Base-by-base conservation (phyloP, 2,329 filamentous ascomycete species). In the Erysiphe pulchra region DNA sequence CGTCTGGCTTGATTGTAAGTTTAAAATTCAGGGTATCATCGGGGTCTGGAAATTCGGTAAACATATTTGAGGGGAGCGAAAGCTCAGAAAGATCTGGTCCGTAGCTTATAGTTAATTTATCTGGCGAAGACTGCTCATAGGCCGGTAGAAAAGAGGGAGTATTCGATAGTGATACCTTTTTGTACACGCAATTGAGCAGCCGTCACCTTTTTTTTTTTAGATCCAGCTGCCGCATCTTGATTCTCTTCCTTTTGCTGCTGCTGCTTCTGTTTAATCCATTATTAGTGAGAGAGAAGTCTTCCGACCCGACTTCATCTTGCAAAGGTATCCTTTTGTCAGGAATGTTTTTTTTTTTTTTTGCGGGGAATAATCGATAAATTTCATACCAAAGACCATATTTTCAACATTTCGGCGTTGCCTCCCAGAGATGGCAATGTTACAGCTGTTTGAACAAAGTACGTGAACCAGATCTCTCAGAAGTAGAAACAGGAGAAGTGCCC, bases 141-240 rank as follows among this genome's bases (percentile, higher is more conserved):
- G 14, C 17, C 20, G 11, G 41, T n/a, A 31, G 39, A 42, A 7
- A 4, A 42, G 28, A 37, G n/a, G 17, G 28, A 30, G 38, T 14
- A 17, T 6, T 30, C 13, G 34, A 40, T 13, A 47, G 45, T 56
- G 59, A 46, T 65, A 92, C 87, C 90, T 73, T 93, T 92, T 64
- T 95, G 90, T 50, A 94, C 85, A 49, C 90, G 80, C 51, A 95
- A 67, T 65, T 95, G 86, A 46, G 90, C 90, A 16, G 90, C 84
- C 18, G 90, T 95, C 52, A 98, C 86, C 70, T 94, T 95, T 74
- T 94, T 95, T 73, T 94, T 95, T 68, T 85, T 93, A 46, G 76
- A 73, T 14, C 77, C 78, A 0, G 68, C 73, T 40, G 75, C 69
- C 32, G 70, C 74, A 53, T 80, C 77, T 48, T 82, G 84, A 57